A percentile compares a stretch with the other conserved stretches of the same genome.
phyloP scores from a whole-genome alignment of 345 rosid genomes.

The Lumnitzera racemosa region DNA sequence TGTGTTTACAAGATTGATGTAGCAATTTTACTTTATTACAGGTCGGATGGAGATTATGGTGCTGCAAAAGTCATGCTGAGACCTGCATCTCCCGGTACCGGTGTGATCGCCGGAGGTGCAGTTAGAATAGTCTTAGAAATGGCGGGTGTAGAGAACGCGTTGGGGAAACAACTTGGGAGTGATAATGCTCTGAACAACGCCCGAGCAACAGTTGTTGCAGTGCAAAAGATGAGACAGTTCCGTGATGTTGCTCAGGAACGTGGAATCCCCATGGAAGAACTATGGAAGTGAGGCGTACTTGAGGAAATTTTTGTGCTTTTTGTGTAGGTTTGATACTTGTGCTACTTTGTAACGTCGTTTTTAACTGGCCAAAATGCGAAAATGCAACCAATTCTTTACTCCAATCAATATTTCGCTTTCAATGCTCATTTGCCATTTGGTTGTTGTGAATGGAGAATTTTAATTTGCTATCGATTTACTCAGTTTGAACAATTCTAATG shows the following conservation, averaged over 20 bases:
- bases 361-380: no score
- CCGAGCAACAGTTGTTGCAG: conserved; percentile 79
- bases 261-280: conserved; percentile 88
- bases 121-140: conserved; percentile 85
- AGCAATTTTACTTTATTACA: conserved; percentile 19
- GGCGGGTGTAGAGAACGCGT: conserved; percentile 86
- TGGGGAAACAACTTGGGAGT: conserved; percentile 77
- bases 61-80: conserved; percentile 95
- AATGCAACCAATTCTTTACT: no score
- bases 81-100: conserved; percentile 89
- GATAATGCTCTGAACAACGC: conserved; percentile 87
- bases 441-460: no score
- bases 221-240: conserved; percentile 74
- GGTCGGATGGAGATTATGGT: conserved; percentile 76
- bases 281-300: conserved; percentile 48
- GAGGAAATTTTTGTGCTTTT: background rate
- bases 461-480: no score
- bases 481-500: no score
- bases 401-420: no score
- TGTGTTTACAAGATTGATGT: background rate
- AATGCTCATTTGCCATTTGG: no score
- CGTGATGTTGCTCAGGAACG: conserved; percentile 77
- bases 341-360: no score
- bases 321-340: no score
- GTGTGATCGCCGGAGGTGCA: conserved; percentile 92